Conservation (phyloP, 441 rosid genomes). For the Populus hybrid region DNA sequence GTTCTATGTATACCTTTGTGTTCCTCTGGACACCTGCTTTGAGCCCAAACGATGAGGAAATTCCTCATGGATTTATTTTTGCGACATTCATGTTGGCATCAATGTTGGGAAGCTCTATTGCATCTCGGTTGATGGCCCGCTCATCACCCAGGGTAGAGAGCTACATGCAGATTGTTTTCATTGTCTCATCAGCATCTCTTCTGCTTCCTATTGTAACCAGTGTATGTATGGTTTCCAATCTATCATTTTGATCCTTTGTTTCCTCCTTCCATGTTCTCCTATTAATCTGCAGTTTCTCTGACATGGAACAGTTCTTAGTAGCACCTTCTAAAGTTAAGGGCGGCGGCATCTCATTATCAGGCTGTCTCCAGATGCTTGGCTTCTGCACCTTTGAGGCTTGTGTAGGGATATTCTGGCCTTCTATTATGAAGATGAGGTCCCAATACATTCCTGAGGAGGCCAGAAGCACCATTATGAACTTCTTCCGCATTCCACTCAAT, state of each 20-base stretch:
- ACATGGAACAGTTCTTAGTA: slow-evolving; percentile 54
- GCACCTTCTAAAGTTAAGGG: slow-evolving; percentile 67
- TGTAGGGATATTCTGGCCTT: slow-evolving; percentile 96
- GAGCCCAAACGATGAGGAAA: slow-evolving; percentile 86
- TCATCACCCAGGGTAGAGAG: slow-evolving; percentile 72
- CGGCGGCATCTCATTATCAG: slow-evolving; percentile 78
- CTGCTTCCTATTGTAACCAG: slow-evolving; percentile 70
- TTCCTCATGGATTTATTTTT: slow-evolving; percentile 95
- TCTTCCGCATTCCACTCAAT: slow-evolving; percentile 94
- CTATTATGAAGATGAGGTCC: slow-evolving; percentile 97
- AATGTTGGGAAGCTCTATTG: slow-evolving; percentile 92
- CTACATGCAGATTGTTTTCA: slow-evolving; percentile 90
- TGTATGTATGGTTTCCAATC: slow-evolving; percentile 31
- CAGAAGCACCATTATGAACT: slow-evolving; percentile 96
- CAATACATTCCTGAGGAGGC: slow-evolving; percentile 97
- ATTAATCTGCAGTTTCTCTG: slow-evolving; percentile 1
- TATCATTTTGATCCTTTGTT: neutral
- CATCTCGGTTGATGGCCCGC: slow-evolving; percentile 81
- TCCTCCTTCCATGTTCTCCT: neutral
- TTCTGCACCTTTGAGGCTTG: slow-evolving; percentile 93
- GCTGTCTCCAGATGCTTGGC: slow-evolving; percentile 77
- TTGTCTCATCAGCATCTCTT: slow-evolving; percentile 69
- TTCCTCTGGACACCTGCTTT: slow-evolving; percentile 97
- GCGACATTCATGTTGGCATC: slow-evolving; percentile 96
- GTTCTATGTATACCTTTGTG: slow-evolving; percentile 95